Conservation (phyloP, 805 yeast species). For the Tetrapisispora taiwanensis region DNA sequence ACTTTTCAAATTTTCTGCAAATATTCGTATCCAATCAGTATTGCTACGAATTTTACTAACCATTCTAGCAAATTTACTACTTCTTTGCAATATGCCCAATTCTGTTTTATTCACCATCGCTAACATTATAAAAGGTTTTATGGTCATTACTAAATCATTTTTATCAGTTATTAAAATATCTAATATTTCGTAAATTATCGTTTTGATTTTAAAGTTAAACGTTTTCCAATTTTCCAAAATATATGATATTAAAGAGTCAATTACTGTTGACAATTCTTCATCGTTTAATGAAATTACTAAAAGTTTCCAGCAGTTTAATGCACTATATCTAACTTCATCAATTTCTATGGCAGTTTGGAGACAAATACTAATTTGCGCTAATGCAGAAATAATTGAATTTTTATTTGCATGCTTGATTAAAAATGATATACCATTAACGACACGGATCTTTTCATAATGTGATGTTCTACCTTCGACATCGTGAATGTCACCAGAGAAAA, state of each 20-base stretch:
- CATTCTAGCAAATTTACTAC: slow-evolving; percentile 43
- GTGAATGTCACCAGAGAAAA: slow-evolving; percentile 70
- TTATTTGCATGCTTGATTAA: slow-evolving; percentile 44
- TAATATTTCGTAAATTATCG: slow-evolving; percentile 44
- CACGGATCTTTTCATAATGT: slow-evolving; percentile 56
- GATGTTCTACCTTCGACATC: slow-evolving; percentile 65
- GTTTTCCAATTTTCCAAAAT: slow-evolving; percentile 55
- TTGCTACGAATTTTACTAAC: slow-evolving; percentile 19
- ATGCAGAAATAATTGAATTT: slow-evolving; percentile 49
- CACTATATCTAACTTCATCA: slow-evolving; percentile 45
- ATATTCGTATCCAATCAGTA: slow-evolving; percentile 20
- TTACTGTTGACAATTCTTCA: slow-evolving; percentile 49
- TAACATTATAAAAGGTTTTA: slow-evolving; percentile 43
- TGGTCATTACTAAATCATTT: slow-evolving; percentile 11
- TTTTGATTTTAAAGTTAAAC: slow-evolving; percentile 41
- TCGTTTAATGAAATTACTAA: slow-evolving; percentile 49
- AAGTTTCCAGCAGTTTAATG: slow-evolving; percentile 59
- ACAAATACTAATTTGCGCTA: slow-evolving; percentile 81
- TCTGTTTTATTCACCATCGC: slow-evolving; percentile 53
- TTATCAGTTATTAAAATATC: slow-evolving; percentile 21
- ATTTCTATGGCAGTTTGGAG: slow-evolving; percentile 69
- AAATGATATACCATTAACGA: slow-evolving; percentile 64
- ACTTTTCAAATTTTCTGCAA: slow-evolving; percentile 21
- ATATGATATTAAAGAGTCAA: slow-evolving; percentile 66
- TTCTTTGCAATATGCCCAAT: slow-evolving; percentile 41